These are phyloP conservation scores for Mimosa pudica DNA, from an alignment of 306 rosid species.

Conservation along the genomic window DNA sequence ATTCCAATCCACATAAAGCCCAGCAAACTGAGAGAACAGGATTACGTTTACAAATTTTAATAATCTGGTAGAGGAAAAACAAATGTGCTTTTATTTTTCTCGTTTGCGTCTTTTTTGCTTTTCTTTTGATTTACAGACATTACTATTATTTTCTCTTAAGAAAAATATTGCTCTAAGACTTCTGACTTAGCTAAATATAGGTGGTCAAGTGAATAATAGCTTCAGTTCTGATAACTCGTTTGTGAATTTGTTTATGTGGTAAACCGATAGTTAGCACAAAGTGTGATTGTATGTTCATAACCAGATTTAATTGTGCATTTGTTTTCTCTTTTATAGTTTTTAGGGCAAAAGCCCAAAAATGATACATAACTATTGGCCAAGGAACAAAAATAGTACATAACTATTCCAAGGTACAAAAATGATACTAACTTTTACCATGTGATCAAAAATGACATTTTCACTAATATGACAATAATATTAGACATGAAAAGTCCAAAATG, in stretches of 20 bases:
- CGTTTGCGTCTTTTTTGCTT: neutral
- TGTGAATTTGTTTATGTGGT: neutral
- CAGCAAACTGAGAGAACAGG: neutral
- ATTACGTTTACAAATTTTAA: neutral
- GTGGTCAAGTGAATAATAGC: neutral
- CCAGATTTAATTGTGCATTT: neutral
- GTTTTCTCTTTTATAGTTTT: constrained; percentile 9
- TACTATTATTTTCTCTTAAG: neutral
- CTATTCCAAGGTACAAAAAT: too few species aligned
- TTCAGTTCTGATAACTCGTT: neutral
- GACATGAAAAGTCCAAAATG: too few species aligned
- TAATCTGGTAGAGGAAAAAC: neutral
- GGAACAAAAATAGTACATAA: too few species aligned
- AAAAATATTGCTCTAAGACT: neutral
- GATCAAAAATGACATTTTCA: too few species aligned
- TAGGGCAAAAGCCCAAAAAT: too few species aligned
- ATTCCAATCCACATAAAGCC: neutral
- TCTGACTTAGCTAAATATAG: neutral
- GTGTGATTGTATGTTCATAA: neutral
- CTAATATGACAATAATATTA: too few species aligned
- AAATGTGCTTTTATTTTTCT: neutral
- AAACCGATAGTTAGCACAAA: neutral
- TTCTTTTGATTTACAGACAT: neutral
- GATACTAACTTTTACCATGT: too few species aligned
- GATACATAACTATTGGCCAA: too few species aligned